Conservation (phyloP, 2,329 filamentous ascomycete genomes). For the Alternaria solani region DNA sequence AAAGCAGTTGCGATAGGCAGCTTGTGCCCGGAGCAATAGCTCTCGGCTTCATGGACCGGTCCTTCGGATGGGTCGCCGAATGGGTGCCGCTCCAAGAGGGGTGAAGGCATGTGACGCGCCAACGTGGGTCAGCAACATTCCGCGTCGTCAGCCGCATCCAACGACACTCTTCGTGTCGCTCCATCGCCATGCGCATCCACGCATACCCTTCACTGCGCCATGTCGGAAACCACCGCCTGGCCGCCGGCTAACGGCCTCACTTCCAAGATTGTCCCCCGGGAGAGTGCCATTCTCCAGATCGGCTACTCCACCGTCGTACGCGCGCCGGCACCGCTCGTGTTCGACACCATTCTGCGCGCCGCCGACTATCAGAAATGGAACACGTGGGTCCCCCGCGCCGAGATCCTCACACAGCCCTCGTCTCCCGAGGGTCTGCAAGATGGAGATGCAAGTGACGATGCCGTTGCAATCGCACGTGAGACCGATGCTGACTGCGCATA, state of each 20-base stretch:
- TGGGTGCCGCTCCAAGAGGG: no score
- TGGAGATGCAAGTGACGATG: not conserved
- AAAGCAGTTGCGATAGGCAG: no score
- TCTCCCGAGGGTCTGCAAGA: slow-evolving; percentile 2
- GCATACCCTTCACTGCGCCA: not conserved
- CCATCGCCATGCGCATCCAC: not conserved
- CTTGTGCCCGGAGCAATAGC: no score
- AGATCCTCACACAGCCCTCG: slow-evolving; percentile 17
- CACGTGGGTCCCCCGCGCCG: slow-evolving; percentile 27
- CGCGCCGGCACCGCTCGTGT: slow-evolving; percentile 30
- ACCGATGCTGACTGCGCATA: not conserved
- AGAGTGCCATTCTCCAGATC: slow-evolving; percentile 13
- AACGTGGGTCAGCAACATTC: not conserved
- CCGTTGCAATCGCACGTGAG: not conserved
- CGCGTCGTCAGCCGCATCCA: not conserved
- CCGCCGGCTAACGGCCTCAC: slow-evolving; percentile 19
- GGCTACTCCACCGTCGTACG: slow-evolving; percentile 14
- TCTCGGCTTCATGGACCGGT: no score
- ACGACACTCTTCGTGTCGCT: not conserved
- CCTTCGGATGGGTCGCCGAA: no score
- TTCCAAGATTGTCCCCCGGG: slow-evolving; percentile 17
- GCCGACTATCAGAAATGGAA: slow-evolving; percentile 30
- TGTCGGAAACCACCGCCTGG: slow-evolving; percentile 12
- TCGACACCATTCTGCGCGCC: slow-evolving; percentile 23
- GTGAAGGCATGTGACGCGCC: not conserved